Conservation (phyloP, 2,329 filamentous ascomycete species). For the Orbilia brochopaga region DNA sequence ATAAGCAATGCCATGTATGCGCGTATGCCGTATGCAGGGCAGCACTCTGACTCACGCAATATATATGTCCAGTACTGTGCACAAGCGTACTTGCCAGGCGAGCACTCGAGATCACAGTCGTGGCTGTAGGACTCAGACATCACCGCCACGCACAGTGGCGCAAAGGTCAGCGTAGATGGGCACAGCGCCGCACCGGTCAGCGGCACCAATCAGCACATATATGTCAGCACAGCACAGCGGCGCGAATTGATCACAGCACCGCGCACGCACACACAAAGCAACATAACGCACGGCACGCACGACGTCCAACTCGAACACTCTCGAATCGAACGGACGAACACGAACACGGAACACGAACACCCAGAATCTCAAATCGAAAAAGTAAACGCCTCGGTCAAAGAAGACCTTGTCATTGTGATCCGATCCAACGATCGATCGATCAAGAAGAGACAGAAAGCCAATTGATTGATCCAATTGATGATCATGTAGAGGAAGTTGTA, state of each 20-base stretch:
- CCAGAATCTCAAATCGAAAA: conserved; percentile 10
- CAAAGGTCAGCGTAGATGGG: neutral
- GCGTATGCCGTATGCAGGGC: no score
- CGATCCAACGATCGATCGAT: conserved; percentile 27
- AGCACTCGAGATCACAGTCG: no score
- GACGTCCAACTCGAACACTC: neutral
- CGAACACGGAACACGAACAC: no score
- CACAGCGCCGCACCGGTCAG: neutral
- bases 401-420: conserved; percentile 13
- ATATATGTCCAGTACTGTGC: no score
- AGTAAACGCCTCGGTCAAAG: conserved; percentile 17
- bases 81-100: no score
- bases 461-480: no score
- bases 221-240: conserved; percentile 1
- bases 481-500: no score
- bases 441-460: conserved; percentile 1
- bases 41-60: no score
- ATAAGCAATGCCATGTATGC: no score
- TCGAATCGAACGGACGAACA: conserved; percentile 3
- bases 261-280: neutral
- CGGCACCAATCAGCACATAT: neutral
- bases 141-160: no score
- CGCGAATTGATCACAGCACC: no score
- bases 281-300: neutral
- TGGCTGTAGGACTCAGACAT: no score